Percentiles rank a stretch among this genome's conserved stretches.
These are phyloP conservation scores for Phytophthora sansomeana DNA, from an alignment of 352 stramenopile species.

Conservation along the genomic window DNA sequence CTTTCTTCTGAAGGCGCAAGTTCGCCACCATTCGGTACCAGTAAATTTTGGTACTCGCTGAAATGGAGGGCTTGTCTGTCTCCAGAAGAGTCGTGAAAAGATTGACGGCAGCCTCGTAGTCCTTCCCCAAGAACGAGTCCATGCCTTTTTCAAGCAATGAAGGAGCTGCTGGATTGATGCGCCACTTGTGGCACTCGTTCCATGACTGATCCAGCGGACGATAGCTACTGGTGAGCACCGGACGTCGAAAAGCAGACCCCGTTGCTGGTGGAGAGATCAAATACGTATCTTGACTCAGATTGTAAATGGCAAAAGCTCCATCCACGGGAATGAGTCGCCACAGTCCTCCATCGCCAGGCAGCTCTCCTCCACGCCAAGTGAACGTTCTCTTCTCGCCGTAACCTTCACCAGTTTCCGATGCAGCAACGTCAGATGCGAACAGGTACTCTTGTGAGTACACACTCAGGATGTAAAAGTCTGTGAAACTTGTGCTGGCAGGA, in stretches of 20 bases:
- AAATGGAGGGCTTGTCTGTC: constrained; percentile 5
- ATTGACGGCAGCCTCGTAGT: constrained; percentile 21
- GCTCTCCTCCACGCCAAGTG: constrained; percentile 28
- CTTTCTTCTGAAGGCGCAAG: constrained; percentile 29
- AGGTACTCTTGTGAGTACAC: constrained; percentile 30
- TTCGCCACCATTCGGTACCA: constrained; percentile 36
- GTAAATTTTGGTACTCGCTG: constrained; percentile 19
- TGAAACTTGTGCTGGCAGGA: constrained; percentile 20
- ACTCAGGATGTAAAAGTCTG: constrained; percentile 35
- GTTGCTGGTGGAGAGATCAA: constrained; percentile 20
- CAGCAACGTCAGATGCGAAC: constrained; percentile 22
- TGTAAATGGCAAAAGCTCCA: constrained; percentile 26
- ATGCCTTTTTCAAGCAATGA: constrained; percentile 25
- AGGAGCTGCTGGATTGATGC: constrained; percentile 16
- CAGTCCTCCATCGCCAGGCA: constrained; percentile 19
- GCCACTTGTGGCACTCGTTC: constrained; percentile 32
- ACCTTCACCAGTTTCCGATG: constrained; percentile 12
- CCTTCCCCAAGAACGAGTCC: constrained; percentile 27
- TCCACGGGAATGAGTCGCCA: constrained; percentile 29
- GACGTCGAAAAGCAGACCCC: constrained; percentile 20
- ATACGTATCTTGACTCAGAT: constrained; percentile 25
- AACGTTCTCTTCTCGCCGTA: constrained; percentile 21
- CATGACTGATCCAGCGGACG: constrained; percentile 28
- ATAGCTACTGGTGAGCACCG: constrained; percentile 24
- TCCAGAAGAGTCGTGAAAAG: constrained; percentile 26